These are phyloP conservation scores for Diaporthe capsici DNA, from an alignment of 2,329 filamentous ascomycete genomes.

Conservation along the genomic window DNA sequence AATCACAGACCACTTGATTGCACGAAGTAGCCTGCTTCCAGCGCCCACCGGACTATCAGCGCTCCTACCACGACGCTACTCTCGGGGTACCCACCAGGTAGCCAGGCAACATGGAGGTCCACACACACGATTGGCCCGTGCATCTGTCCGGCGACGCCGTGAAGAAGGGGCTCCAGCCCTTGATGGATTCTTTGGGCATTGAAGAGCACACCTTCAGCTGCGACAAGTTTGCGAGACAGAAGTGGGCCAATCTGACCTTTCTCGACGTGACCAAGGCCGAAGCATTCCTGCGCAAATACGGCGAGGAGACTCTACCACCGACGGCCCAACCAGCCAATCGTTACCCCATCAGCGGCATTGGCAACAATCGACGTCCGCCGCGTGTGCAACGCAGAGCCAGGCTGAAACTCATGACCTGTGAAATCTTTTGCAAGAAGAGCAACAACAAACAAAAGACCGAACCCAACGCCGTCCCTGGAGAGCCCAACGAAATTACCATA, in stretches of 20 bases:
- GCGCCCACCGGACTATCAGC: too few relatives aligned
- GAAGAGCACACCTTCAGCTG: slow-evolving; percentile 54
- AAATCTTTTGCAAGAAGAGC: slow-evolving; percentile 48
- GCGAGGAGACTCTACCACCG: slow-evolving; percentile 34
- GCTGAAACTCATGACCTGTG: slow-evolving; percentile 48
- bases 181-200: slow-evolving; percentile 58
- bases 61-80: background rate
- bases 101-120: slow-evolving; percentile 59
- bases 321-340: background rate
- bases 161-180: slow-evolving; percentile 54
- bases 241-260: slow-evolving; percentile 60
- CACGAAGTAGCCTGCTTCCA: background rate
- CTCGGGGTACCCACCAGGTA: too few relatives aligned
- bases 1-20: too few relatives aligned
- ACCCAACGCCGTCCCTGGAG: background rate
- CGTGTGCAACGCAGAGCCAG: slow-evolving; percentile 43
- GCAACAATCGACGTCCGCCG: background rate
- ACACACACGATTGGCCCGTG: slow-evolving; percentile 58
- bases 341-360: background rate
- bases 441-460: slow-evolving; percentile 34
- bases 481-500: slow-evolving; percentile 43
- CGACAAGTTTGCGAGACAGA: slow-evolving; percentile 56
- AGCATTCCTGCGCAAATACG: slow-evolving; percentile 57
- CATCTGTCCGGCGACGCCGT: slow-evolving; percentile 57
- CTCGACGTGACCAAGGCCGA: slow-evolving; percentile 55